Evolutionary conservation across 2,329 filamentous ascomycete genomes (phyloP), one percentile per base, ranked within the genome.

Genomic region (Aspergillus sp.): DNA sequence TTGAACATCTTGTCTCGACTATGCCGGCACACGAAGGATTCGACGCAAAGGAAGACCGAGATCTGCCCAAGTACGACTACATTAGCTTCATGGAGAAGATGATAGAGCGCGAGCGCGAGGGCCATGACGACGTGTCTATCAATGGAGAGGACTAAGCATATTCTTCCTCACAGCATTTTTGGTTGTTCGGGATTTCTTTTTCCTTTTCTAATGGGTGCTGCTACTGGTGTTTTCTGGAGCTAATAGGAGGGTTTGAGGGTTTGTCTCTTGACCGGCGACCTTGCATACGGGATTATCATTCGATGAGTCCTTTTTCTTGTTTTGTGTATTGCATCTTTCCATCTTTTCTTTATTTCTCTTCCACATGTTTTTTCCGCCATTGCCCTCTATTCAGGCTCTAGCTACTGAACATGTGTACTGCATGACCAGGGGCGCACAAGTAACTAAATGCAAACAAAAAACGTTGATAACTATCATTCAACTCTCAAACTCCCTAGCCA

Each of bases 41-140:
- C 2, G 90, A 96, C 66, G 78, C 91, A 67, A 82, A 88, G 44
- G 83, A 89, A 60, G 93, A 97, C 65, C 77, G 90, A 43, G 85
- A 90, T 40, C 70, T 88, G 61, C 81, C 86, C 32, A 94, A 97
- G 68, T 98, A 85, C 66, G 93, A 98, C 69, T 98, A 98, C 71
- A 90, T 97, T 53, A 84, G 81, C 51, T 98, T 97, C 66, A 98
- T 98, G 93, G 86, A 96, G 67, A 86, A 85, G 62, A 75, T 93
- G 69, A 87, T 90, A 54, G 65, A 71, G 40, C 58, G 65, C 33
- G 58, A 58, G 43, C 57, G 60, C 37, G 60, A 62, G 36, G 59
- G 55, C 36, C 53, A 56, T 36, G 49, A 47, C 37, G 45, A 51
- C 5, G 39, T 48, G 31, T 39, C 53, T 43, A 48, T 53, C 33